Conservation (phyloP, 176 grass and related monocot species). For the Zizania latifolia region DNA sequence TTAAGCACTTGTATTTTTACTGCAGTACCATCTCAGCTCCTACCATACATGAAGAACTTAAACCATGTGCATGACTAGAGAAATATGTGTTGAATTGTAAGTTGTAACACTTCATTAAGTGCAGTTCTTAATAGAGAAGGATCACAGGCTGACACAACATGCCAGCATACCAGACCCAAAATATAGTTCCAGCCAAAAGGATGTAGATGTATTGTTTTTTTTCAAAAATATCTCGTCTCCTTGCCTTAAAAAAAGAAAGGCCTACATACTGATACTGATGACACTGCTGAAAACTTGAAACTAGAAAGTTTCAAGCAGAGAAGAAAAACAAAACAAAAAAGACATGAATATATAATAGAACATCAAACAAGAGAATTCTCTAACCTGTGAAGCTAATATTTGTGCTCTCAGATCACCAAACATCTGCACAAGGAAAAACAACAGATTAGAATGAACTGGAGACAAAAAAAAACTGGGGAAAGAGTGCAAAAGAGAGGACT, state of each 20-base stretch:
- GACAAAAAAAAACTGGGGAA: not conserved
- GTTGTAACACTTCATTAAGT: not conserved
- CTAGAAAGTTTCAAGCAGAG: not conserved
- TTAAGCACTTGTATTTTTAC: not conserved
- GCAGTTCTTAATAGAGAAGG: not conserved
- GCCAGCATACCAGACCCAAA: not conserved
- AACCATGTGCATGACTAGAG: not conserved
- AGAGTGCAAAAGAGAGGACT: not conserved
- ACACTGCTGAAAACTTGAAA: not conserved
- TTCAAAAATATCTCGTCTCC: not conserved
- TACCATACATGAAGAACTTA: not conserved
- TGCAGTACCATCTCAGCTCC: not conserved
- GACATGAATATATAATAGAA: constrained; percentile 7
- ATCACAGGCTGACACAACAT: not conserved
- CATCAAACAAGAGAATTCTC: constrained; percentile 23
- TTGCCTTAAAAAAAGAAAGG: not conserved
- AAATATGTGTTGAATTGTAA: not conserved
- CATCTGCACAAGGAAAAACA: constrained; percentile 62
- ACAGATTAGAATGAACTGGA: constrained; percentile 13
- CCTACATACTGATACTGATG: not conserved
- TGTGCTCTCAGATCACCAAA: constrained; percentile 82
- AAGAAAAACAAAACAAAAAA: not conserved
- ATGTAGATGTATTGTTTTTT: not conserved
- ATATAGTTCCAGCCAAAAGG: not conserved
- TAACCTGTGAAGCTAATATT: constrained; percentile 95